A percentile compares a stretch with the other conserved stretches of the same genome.
Evolutionary conservation across 306 rosid genomes (phyloP).

Genomic region (cucumber (Cucumis sativus)): DNA sequence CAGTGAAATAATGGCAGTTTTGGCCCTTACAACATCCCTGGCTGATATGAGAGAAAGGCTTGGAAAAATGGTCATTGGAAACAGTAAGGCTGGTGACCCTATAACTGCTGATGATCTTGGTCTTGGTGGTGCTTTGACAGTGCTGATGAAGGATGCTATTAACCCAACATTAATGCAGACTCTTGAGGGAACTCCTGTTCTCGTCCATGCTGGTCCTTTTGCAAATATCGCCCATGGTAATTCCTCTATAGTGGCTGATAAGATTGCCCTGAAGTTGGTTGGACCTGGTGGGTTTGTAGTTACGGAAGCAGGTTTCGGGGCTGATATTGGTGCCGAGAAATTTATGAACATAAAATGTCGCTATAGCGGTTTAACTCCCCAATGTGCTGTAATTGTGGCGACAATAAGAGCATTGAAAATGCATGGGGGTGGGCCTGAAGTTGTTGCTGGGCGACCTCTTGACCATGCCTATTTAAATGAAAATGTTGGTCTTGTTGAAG

Average conservation of each 20-base stretch:
- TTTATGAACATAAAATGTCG: conserved; percentile 95
- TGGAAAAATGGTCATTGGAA: conserved; percentile 94
- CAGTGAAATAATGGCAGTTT: conserved; percentile 99
- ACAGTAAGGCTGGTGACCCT: conserved; percentile 86
- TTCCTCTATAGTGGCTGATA: conserved; percentile 95
- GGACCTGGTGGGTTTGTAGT: conserved; percentile 96
- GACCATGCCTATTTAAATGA: conserved; percentile 77
- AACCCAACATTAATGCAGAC: conserved; percentile 98
- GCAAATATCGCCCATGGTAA: conserved; percentile 97
- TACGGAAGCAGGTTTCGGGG: conserved; percentile 98
- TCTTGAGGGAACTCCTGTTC: conserved; percentile 95
- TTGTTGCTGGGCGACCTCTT: conserved; percentile 89
- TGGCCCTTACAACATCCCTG: conserved; percentile 84
- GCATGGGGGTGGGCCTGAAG: conserved; percentile 98
- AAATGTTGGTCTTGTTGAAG: conserved; percentile 73
- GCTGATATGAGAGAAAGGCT: conserved; percentile 95
- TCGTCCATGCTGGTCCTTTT: conserved; percentile 97
- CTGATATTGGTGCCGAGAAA: conserved; percentile 95
- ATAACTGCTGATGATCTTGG: conserved; percentile 94
- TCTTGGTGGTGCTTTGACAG: conserved; percentile 91
- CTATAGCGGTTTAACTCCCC: conserved; percentile 86
- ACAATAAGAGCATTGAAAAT: conserved; percentile 88
- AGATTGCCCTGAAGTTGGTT: conserved; percentile 87
- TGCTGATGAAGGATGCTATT: conserved; percentile 94
- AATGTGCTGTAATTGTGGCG: conserved; percentile 86